Evolutionary conservation across 1,284 basidiomycete genomes (phyloP), one percentile per base, ranked within the genome.

Genomic region (Cystobasidiaceae sp.): DNA sequence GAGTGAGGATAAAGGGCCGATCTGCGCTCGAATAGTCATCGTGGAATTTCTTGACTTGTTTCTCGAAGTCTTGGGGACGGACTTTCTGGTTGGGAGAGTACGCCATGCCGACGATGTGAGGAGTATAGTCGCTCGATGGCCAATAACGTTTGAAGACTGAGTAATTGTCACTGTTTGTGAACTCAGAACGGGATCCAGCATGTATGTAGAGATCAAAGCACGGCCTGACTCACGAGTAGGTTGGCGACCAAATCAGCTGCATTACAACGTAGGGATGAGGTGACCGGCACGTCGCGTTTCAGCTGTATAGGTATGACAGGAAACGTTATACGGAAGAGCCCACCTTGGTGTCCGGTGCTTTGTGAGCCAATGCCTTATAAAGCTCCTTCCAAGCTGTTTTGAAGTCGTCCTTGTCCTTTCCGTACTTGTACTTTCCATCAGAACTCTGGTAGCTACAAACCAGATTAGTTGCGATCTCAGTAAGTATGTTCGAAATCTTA

Each of bases 171-270:
- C n/a, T n/a, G n/a, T n/a, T n/a, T n/a, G n/a, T n/a, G n/a, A n/a
- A n/a, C n/a, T n/a, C n/a, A n/a, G n/a, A n/a, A n/a, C n/a, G n/a
- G n/a, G n/a, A n/a, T n/a, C n/a, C n/a, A n/a, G n/a, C n/a, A n/a
- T n/a, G n/a, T n/a, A n/a, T n/a, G n/a, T n/a, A n/a, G n/a, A n/a
- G n/a, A n/a, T n/a, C n/a, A n/a, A n/a, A n/a, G n/a, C n/a, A n/a
- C n/a, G n/a, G n/a, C n/a, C n/a, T n/a, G 13, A 44, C 54, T 43
- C 4, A 56, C 54, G 54, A 23, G 21, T 19, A 23, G 19, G 23
- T 33, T 2, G 54, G 54, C 4, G 54, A 56, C 54, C 54, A 56
- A 43, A 56, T 56, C 54, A 56, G 41, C 54, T 56, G 27, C n/a
- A n/a, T n/a, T n/a, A n/a, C n/a, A n/a, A n/a, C n/a, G n/a, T n/a